A percentile compares a stretch with the other conserved stretches of the same genome.
Evolutionary conservation across 2,329 filamentous ascomycete genomes (phyloP).

Genomic region (Cladophialophora chaetospira): DNA sequence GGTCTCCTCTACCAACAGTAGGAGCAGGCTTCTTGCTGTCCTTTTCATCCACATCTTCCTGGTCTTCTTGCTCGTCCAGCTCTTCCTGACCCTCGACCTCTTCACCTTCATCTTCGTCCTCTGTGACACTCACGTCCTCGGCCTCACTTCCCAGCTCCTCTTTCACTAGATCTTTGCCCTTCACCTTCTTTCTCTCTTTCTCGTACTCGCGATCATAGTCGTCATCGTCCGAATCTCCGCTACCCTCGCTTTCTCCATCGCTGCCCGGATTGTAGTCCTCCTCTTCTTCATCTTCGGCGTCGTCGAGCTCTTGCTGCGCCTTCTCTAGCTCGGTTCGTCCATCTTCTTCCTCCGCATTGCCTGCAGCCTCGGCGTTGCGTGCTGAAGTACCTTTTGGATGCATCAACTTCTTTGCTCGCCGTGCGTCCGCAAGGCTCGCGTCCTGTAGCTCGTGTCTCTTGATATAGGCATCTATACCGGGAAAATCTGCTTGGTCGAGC

Average conservation of each 20-base stretch:
- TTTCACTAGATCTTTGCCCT: conserved; percentile 41
- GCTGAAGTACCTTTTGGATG: conserved; percentile 1
- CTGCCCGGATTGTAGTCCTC: conserved; percentile 56
- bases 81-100: conserved; percentile 18
- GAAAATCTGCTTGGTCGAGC: conserved; percentile 65
- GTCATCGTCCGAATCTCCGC: conserved; percentile 49
- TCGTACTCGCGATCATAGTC: conserved; percentile 33
- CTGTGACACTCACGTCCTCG: conserved; percentile 40
- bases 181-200: conserved; percentile 35
- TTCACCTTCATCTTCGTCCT: conserved; percentile 29
- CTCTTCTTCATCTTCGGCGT: conserved; percentile 48
- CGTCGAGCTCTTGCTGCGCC: conserved; percentile 56
- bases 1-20: not conserved
- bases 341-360: conserved; percentile 41
- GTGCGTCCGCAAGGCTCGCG: conserved; percentile 61
- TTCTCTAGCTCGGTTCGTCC: conserved; percentile 61
- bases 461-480: conserved; percentile 64
- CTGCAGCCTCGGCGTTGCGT: conserved; percentile 15
- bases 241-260: conserved; percentile 51
- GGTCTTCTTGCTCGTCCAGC: conserved; percentile 10
- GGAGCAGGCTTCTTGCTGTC: not conserved
- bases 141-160: conserved; percentile 49
- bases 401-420: conserved; percentile 59
- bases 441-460: conserved; percentile 64
- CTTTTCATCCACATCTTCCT: not conserved